A percentile compares a stretch with the other conserved stretches of the same genome.
Conservation (phyloP, 768 basidiomycete genomes). For the Kwoniella sp. region DNA sequence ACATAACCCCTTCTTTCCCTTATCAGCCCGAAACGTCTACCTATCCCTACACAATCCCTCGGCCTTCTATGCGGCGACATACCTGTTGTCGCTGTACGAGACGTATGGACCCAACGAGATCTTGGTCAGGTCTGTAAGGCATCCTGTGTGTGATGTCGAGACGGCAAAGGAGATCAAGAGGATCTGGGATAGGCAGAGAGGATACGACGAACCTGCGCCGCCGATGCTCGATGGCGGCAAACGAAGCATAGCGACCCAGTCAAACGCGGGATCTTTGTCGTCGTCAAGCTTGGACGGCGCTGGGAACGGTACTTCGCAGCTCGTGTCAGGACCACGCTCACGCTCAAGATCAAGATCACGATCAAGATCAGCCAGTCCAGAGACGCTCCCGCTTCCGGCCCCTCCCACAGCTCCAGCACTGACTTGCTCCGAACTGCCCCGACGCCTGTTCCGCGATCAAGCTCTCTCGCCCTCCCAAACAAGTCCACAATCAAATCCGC, state of each 20-base stretch:
- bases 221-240: no score
- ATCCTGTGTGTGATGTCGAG: conserved; percentile 47
- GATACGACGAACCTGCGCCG: conserved; percentile 9
- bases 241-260: no score
- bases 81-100: conserved; percentile 61
- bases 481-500: conserved; percentile 12
- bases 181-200: conserved; percentile 38
- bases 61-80: conserved; percentile 67
- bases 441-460: conserved; percentile 39
- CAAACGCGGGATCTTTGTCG: no score
- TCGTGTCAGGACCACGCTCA: conserved; percentile 3
- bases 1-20: conserved; percentile 67
- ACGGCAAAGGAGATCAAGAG: conserved; percentile 40
- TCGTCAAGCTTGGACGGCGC: not conserved
- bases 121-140: conserved; percentile 41
- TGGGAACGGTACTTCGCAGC: no score
- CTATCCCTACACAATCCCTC: conserved; percentile 65
- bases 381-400: not conserved
- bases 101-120: conserved; percentile 34
- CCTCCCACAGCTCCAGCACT: conserved; percentile 5
- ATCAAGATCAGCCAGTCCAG: conserved; percentile 1
- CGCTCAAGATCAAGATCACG: conserved; percentile 2
- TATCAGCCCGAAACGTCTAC: conserved; percentile 63
- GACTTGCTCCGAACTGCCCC: conserved; percentile 34
- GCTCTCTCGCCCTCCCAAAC: not conserved